A percentile compares a stretch with the other conserved stretches of the same genome.
Conservation (phyloP, 2,329 filamentous ascomycete genomes). For the Diaporthe velutina region DNA sequence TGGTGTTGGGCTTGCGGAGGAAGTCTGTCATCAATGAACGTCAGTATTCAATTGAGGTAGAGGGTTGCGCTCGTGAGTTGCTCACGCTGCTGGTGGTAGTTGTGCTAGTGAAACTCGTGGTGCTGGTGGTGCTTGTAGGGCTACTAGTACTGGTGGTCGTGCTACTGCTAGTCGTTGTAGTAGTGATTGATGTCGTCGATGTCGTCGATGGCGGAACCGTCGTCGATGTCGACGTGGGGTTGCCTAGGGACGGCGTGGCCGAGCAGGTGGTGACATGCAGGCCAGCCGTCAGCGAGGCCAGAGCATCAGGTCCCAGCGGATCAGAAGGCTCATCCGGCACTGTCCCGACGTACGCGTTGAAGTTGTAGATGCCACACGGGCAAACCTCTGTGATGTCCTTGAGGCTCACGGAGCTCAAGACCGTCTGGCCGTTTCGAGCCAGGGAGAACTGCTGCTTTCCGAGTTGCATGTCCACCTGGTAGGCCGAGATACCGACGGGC, state of each 20-base stretch:
- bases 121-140: background rate
- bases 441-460: slow-evolving; percentile 62
- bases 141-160: background rate
- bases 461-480: slow-evolving; percentile 59
- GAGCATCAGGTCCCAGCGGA: slow-evolving; percentile 51
- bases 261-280: slow-evolving; percentile 47
- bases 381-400: slow-evolving; percentile 63
- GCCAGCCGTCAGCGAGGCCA: slow-evolving; percentile 46
- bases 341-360: slow-evolving; percentile 67
- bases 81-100: background rate
- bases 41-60: background rate
- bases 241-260: slow-evolving; percentile 40
- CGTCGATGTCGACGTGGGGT: slow-evolving; percentile 39
- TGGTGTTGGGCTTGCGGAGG: background rate
- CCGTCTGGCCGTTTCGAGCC: slow-evolving; percentile 53
- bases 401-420: slow-evolving; percentile 61
- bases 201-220: too few species aligned
- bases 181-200: background rate
- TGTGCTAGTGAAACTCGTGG: background rate
- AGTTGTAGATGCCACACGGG: slow-evolving; percentile 68
- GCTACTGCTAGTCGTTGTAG: slow-evolving; percentile 14
- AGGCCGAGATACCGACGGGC: slow-evolving; percentile 58
- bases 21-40: background rate
- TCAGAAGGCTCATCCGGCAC: slow-evolving; percentile 55
- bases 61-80: background rate